Base-by-base conservation (phyloP, 1,284 basidiomycete species). In the Papiliotrema laurentii region DNA sequence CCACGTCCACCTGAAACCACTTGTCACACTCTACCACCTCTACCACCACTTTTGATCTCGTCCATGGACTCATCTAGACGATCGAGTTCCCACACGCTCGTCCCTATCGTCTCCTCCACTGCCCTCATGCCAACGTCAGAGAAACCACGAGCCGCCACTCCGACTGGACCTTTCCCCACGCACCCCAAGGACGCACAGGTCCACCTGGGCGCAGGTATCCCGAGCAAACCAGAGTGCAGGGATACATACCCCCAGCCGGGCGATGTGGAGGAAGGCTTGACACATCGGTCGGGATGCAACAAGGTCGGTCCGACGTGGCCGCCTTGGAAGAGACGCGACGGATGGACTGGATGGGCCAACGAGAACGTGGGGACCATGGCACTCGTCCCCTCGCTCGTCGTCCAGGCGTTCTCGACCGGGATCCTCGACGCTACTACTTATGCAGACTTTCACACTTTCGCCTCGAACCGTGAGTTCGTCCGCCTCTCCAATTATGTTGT, bases 401-500 rank as follows among this genome's bases (percentile, higher is more conserved):
- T 62, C 11, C 69, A 71, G 45, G 69, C 69, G 0, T 63, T 69
- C 22, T 51, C 64, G 0, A 63, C 69, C 2, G 69, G 63, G 14
- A 51, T 72, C 6, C 57, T 73, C 21, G 72, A 74, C 53, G 71
- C 71, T 2, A 71, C 69, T 16, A 71, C 71, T 11, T 73, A 67
- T 49, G 64, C 68, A 30, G 65, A 70, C 43, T 74, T 71, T 51
- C 27, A 43, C 7, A 71, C 69, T 5, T 74, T 74, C 33, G 71
- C 72, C n/a, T 69, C 65, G 9, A 74, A 74, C 53, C 71, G 60
- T 60, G 22, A 50, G 61, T 58, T 6, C n/a, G 5, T 13, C 4
- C 5, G 9, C 14, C 16, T 5, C 6, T n/a, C 24, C 22, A n/a
- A 44, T n/a, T 13, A n/a, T 11, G n/a, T 33, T 3, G 26, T n/a